Percentiles rank a stretch among this genome's conserved stretches.
Conservation (phyloP, 495 filamentous ascomycete species). For the Ascodesmis nigricans region DNA sequence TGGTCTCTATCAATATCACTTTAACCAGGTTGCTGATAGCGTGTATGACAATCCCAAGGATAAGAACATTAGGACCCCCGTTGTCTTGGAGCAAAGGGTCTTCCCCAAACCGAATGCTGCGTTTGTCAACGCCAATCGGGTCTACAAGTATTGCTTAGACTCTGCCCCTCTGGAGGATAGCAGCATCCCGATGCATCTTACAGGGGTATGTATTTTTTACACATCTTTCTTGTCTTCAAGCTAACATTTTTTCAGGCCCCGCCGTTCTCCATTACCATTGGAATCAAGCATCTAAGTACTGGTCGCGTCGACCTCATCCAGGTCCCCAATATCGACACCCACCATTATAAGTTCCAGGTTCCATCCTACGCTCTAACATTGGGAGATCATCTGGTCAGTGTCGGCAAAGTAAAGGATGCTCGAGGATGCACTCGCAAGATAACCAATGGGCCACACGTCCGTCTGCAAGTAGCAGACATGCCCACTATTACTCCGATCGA, state of each 20-base stretch:
- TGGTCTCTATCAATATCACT: conserved; percentile 66
- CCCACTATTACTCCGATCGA: conserved; percentile 64
- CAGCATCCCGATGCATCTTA: conserved; percentile 47
- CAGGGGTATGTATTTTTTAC: conserved; percentile 32
- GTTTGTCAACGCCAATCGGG: conserved; percentile 73
- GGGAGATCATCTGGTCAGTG: conserved; percentile 63
- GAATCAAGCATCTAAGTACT: conserved; percentile 72
- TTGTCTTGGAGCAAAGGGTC: conserved; percentile 62
- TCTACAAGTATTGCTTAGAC: conserved; percentile 80
- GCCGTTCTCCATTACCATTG: conserved; percentile 73
- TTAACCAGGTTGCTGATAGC: conserved; percentile 54
- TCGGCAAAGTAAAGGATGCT: conserved; percentile 70
- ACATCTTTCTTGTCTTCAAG: neutral
- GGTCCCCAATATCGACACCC: conserved; percentile 50
- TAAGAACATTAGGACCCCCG: conserved; percentile 29
- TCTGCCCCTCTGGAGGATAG: conserved; percentile 54
- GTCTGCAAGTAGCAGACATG: conserved; percentile 74
- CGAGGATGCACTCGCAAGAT: conserved; percentile 58
- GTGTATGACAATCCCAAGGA: conserved; percentile 55
- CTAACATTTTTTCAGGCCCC: conserved; percentile 23
- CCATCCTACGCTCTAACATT: conserved; percentile 61
- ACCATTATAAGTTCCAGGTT: conserved; percentile 55
- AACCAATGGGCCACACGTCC: conserved; percentile 48
- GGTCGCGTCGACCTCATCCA: conserved; percentile 57
- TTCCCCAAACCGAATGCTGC: conserved; percentile 55